phyloP scores from a whole-genome alignment of 306 rosid genomes.

The Cucurbita maxima region DNA sequence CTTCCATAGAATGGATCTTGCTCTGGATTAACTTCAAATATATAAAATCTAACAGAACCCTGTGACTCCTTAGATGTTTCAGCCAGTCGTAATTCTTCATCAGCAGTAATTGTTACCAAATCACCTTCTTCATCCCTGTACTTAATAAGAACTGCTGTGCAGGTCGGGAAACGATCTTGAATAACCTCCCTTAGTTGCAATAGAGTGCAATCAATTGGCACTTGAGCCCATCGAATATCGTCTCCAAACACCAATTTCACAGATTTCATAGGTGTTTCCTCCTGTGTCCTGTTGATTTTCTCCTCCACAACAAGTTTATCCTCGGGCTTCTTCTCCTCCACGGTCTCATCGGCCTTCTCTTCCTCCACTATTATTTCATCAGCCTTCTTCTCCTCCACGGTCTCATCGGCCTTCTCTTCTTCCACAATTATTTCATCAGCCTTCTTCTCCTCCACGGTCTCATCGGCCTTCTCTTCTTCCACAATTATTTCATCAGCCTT shows the following conservation, averaged over 20 bases:
- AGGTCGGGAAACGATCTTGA: constrained; percentile 45
- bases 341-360: constrained; percentile 29
- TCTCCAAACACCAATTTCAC: constrained; percentile 76
- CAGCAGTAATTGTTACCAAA: constrained; percentile 66
- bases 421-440: not conserved
- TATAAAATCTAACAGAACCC: constrained; percentile 50
- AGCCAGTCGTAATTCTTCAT: constrained; percentile 73
- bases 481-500: not conserved
- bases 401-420: not conserved
- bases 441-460: constrained; percentile 16
- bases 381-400: constrained; percentile 20
- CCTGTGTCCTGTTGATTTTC: constrained; percentile 19
- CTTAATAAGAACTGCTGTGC: constrained; percentile 58
- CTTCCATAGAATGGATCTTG: constrained; percentile 50
- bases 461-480: constrained; percentile 6
- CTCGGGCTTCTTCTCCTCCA: constrained; percentile 38
- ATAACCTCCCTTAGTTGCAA: constrained; percentile 56
- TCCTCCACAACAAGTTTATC: constrained; percentile 63
- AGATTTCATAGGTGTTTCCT: constrained; percentile 36
- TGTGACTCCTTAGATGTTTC: constrained; percentile 39
- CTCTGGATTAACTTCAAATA: constrained; percentile 50
- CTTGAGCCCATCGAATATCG: constrained; percentile 70
- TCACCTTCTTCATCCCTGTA: constrained; percentile 86
- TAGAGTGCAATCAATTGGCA: constrained; percentile 61
- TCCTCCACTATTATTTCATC: constrained; percentile 7